Conservation (phyloP, 2,329 filamentous ascomycete genomes). For the Claviceps pazoutovae region DNA sequence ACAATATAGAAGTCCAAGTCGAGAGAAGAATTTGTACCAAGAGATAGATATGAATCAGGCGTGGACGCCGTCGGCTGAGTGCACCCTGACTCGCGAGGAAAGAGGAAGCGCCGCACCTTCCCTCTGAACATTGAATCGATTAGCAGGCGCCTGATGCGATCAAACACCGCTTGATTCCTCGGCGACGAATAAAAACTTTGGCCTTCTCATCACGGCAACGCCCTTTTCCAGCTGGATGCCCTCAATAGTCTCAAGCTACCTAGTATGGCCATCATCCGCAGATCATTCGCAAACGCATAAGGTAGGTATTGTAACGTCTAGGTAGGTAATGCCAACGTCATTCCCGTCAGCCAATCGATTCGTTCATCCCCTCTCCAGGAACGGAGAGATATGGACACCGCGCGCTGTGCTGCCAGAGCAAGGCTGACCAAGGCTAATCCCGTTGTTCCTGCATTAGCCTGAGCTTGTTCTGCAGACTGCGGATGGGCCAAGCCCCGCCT, state of each 20-base stretch:
- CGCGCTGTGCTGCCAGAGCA: neutral
- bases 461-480: slow-evolving; percentile 10
- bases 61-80: neutral
- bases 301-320: too few relatives aligned
- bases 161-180: neutral
- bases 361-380: neutral
- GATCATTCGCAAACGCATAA: too few relatives aligned
- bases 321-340: neutral
- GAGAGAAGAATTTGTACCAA: neutral
- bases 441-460: slow-evolving; percentile 18
- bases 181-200: neutral
- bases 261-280: too few relatives aligned
- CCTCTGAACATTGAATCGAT: neutral
- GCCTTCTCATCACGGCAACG: too few relatives aligned
- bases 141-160: neutral
- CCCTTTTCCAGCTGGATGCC: too few relatives aligned
- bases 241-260: too few relatives aligned
- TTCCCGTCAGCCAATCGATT: neutral
- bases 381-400: slow-evolving; percentile 6
- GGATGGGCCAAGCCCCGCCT: slow-evolving; percentile 3
- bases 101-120: neutral
- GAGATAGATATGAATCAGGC: neutral
- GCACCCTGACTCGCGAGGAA: neutral
- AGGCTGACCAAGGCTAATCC: slow-evolving; percentile 10
- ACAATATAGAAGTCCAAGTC: neutral